Base-by-base conservation (phyloP, 148 eudicot genomes). In the Hydrangea macrophylla region DNA sequence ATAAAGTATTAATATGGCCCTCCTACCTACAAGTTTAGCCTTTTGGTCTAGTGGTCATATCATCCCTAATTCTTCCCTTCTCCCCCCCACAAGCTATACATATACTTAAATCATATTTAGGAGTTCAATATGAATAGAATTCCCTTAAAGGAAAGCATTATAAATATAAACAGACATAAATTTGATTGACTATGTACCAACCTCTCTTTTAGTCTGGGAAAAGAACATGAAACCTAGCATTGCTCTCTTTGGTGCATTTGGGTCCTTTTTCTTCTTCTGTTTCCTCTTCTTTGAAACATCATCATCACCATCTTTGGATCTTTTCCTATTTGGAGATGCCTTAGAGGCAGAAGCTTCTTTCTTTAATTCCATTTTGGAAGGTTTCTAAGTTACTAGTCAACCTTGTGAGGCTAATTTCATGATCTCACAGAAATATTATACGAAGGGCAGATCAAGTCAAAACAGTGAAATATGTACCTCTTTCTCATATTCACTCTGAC, bases 161-260 rank as follows among this genome's bases (percentile, higher is more conserved):
- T n/a, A n/a, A n/a, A n/a, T n/a, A n/a, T n/a, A n/a, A n/a, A n/a
- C n/a, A n/a, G n/a, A n/a, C n/a, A n/a, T n/a, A n/a, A n/a, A 58
- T 55, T 57, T 42, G 7, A 2, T 6, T 30, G 13, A 37, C 40
- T 3, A 2, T 8, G 44, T 27, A 70, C 81, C 35, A 55, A 91
- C 99, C 91, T 94, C 99, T 48, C 97, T 84, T 70, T 91, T 96
- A 22, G 83, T 67, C 73, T 84, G 78, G 17, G 97, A 87, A 82
- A 90, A 94, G 63, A 74, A 81, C 82, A 94, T 81, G 65, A 81
- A 94, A 68, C 90, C 89, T 81, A 90, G 79, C 58, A 81, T 35
- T 40, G 93, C 87, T 64, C 79, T 83, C 80, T 94, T 94, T 20
- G 99, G 99, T 55, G 97, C 97, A 76, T 91, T 94, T 63, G 97